phyloP scores from a whole-genome alignment of 805 yeast species.

The Ogataea sp. region DNA sequence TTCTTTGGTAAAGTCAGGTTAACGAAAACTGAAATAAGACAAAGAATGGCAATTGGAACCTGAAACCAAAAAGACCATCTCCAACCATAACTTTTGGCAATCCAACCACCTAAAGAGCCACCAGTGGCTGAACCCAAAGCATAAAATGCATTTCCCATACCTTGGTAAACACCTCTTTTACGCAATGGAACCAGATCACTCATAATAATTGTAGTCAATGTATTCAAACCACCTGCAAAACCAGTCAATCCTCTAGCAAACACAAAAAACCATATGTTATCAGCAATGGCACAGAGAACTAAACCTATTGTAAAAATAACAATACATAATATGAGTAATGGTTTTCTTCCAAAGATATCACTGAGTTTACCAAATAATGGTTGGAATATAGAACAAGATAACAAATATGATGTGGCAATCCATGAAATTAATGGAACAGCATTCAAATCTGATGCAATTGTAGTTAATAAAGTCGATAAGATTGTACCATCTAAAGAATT shows the following conservation, averaged over 20 bases:
- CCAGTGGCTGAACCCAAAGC: constrained; percentile 77
- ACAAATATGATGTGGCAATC: constrained; percentile 65
- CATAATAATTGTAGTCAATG: constrained; percentile 68
- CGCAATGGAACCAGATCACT: constrained; percentile 77
- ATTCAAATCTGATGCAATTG: constrained; percentile 62
- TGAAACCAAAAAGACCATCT: constrained; percentile 52
- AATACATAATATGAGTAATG: constrained; percentile 43
- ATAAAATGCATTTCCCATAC: constrained; percentile 70
- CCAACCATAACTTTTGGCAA: constrained; percentile 56
- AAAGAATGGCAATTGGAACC: constrained; percentile 37
- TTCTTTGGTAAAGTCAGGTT: constrained; percentile 36
- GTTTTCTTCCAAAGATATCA: constrained; percentile 64
- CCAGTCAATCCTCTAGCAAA: constrained; percentile 69
- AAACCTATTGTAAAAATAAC: constrained; percentile 50
- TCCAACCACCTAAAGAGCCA: constrained; percentile 54
- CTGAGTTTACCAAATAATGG: constrained; percentile 66
- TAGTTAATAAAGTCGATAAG: constrained; percentile 55
- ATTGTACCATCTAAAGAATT: constrained; percentile 65
- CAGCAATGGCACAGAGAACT: constrained; percentile 44
- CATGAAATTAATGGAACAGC: constrained; percentile 58
- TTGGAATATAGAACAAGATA: constrained; percentile 66
- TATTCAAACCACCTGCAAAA: constrained; percentile 83
- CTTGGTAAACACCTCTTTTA: constrained; percentile 79
- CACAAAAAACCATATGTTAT: constrained; percentile 39
- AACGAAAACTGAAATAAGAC: constrained; percentile 31